Evolutionary conservation across 345 rosid genomes (phyloP), one percentile per base, ranked within the genome.

Genomic region (Firmiana major): DNA sequence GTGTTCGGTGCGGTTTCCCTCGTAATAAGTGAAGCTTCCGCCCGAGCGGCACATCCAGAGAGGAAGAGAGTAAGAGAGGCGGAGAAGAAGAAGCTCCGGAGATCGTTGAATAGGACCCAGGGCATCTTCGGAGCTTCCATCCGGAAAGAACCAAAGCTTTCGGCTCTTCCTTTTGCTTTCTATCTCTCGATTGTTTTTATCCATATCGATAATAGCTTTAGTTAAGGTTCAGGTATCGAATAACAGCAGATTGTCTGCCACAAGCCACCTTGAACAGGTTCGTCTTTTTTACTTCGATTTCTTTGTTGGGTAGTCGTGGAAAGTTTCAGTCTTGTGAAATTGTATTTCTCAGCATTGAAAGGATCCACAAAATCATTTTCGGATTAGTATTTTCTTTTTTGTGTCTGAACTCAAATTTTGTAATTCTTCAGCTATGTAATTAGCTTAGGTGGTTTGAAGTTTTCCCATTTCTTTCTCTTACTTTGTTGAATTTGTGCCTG

Each of bases 111-210:
- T 26, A 0, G 12, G 22, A n/a, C 7, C 36, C 10, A 7, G 19
- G 42, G 17, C 40, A 59, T 75, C 75, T 76, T 73, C 59, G 78
- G 70, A 57, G 81, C 79, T 75, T 24, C 63, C 55, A 31, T 59
- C 67, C 22, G 31, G 26, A 57, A 57, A 38, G 9, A 24, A 19
- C 22, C 51, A 10, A 53, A 13, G 3, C 34, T 73, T 73, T 73
- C 40, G 38, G 53, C 21, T 15, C 22, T 46, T 42, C 70, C 57
- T 12, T 53, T 26, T 46, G 43, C 46, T 53, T 63, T 53, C 46
- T 53, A 57, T 53, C 74, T 46, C 67, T 63, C 76, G 21, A 9
- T 51, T 71, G 59, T 71, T 48, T 69, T 15, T 53, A 11, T 0
- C 7, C 16, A 3, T 9, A 57, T 22, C 62, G 31, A 22, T 9